Evolutionary conservation across 495 filamentous ascomycete species (phyloP), one percentile per base, ranked within the genome.

Genomic region (Penicillium ucsense): DNA sequence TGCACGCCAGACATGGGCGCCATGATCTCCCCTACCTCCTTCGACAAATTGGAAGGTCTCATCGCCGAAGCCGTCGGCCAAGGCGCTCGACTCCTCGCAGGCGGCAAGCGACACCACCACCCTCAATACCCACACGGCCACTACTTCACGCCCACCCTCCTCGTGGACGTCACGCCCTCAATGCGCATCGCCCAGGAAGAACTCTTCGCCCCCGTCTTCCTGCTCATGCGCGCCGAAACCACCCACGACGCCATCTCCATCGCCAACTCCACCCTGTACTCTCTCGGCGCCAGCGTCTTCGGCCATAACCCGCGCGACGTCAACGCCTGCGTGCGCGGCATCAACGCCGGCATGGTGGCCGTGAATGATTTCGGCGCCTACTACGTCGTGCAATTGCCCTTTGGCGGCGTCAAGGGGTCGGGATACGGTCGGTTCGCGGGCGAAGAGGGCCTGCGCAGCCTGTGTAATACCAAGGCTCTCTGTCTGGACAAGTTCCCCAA

Each of bases 391-490:
- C 87, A 92, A 66, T 65, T 98, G 10, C 92, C 92, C 0, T 98
- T 98, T 62, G 92, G 92, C 27, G 92, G 92, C 28, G 79, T 86
- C 12, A 77, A 78, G 47, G 90, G 88, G 0, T 89, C 84, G 36
- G 92, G 92, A 3, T 96, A 97, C 63, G 92, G 94, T 5, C 71
- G 92, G 10, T 97, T 98, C 71, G 92, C 86, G 0, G 92, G 88
- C 34, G 85, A 85, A 41, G 92, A 98, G 61, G 92, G 94, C 3
- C 65, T 98, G 47, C 77, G 88, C 31, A 80, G 78, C 0, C 55
- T 97, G 41, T 92, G 88, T 57, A 96, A 95, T 68, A 51, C 81
- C 29, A 98, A 97, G 71, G 75, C 85, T 27, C 72, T 97, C 29
- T 94, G 88, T 58, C 74, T 79, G 49, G 92, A 98, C 72, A 68